Evolutionary conservation across 192 early-diverging fungal species (phyloP), one percentile per base, ranked within the genome.

Genomic region (Chytriomyces sp.): DNA sequence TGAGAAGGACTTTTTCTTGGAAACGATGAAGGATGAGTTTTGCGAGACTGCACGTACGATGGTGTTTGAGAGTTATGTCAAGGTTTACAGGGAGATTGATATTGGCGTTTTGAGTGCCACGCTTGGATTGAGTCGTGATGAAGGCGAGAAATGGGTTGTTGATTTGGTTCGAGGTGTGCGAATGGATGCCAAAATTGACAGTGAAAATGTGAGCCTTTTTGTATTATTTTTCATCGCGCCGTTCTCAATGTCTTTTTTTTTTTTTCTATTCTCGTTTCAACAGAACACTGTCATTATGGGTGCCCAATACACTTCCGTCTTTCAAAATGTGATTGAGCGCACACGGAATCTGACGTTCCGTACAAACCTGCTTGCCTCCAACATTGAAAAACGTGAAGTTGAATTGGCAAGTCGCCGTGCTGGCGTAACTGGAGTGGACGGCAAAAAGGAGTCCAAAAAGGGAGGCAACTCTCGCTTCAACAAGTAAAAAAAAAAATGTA

Each of bases 131-230:
- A 87, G 86, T 79, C 89, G 91, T 80, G 94, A 95, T 77, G 92
- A 93, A 80, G 95, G 95, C 67, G 96, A 97, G 82, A 97, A 97
- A 83, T 97, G 96, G 96, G 96, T 98, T 67, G 96, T 96, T 50
- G 94, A 98, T 87, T 86, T 98, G 70, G 97, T 98, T 81, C 91
- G 95, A 53, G 94, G 97, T 76, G 96, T 95, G 23, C 89, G 94
- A 78, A 94, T 97, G 78, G 96, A 98, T 70, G 97, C 96, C 77
- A 98, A 98, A 90, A 93, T 98, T 78, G 95, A 98, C 81, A 57
- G 78, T 75, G 87, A 96, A 83, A 93, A 93, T 79, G 91, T 92
- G 66, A 64, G 79, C 64, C 18, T 45, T 2, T 26, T 9, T 50
- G n/a, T n/a, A n/a, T n/a, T n/a, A n/a, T n/a, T n/a, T n/a, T n/a